Percentiles rank a stretch among this genome's conserved stretches.
Conservation (phyloP, 1,284 basidiomycete species). For the Athelia psychrophila region DNA sequence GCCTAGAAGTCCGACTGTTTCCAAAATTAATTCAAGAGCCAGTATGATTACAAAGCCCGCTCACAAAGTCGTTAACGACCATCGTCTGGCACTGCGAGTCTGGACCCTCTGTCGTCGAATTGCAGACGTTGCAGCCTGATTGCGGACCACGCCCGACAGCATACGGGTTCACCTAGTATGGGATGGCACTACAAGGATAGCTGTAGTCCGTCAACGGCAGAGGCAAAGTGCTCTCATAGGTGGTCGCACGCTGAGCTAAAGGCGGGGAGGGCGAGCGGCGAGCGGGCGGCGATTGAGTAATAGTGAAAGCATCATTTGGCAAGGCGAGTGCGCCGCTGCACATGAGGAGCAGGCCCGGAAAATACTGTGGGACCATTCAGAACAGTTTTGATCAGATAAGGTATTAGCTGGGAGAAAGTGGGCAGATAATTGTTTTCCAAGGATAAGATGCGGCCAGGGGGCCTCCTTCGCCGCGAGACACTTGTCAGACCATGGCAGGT, state of each 20-base stretch:
- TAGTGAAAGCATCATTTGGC: no score
- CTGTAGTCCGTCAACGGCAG: constrained; percentile 1
- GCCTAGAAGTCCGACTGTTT: constrained; percentile 24
- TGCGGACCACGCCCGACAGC: constrained; percentile 21
- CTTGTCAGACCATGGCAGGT: no score
- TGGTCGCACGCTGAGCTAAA: background rate
- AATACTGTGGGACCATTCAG: no score
- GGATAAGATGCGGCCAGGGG: no score
- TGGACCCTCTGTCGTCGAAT: constrained; percentile 33
- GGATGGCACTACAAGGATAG: background rate
- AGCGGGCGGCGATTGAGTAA: no score
- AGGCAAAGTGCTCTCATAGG: constrained; percentile 1
- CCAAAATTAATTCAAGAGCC: background rate
- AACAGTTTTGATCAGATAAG: no score
- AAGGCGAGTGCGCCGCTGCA: no score
- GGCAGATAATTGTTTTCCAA: no score
- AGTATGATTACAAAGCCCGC: constrained; percentile 17
- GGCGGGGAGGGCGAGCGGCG: background rate
- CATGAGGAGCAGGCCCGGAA: no score
- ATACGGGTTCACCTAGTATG: constrained; percentile 1
- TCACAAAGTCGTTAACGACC: constrained; percentile 25
- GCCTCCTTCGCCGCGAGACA: no score
- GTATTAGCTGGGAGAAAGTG: no score
- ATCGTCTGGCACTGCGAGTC: constrained; percentile 36
- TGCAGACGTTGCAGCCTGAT: constrained; percentile 35